These are phyloP conservation scores for Ceratocystis albifundus DNA, from an alignment of 2,329 filamentous ascomycete species.

Conservation along the genomic window DNA sequence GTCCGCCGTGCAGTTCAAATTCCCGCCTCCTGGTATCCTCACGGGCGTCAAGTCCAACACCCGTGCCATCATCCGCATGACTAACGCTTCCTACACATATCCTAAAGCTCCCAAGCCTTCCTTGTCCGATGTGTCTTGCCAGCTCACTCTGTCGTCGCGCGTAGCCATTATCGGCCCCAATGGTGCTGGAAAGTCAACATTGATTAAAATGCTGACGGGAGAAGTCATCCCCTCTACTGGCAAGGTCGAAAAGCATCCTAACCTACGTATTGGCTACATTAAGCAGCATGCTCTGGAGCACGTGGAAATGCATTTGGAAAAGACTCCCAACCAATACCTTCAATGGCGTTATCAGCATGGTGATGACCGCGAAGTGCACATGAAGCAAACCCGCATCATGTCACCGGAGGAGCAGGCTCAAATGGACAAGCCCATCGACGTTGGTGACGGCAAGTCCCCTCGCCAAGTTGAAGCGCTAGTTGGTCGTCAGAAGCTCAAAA, in stretches of 20 bases:
- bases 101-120: conserved; percentile 81
- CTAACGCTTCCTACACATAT: conserved; percentile 82
- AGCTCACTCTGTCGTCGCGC: conserved; percentile 77
- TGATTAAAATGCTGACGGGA: conserved; percentile 94
- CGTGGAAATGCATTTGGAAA: conserved; percentile 98
- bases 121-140: conserved; percentile 75
- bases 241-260: conserved; percentile 95
- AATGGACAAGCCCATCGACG: conserved; percentile 80
- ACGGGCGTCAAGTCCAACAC: conserved; percentile 92
- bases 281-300: conserved; percentile 98
- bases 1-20: conserved; percentile 89
- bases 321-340: conserved; percentile 97
- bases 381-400: conserved; percentile 92
- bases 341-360: conserved; percentile 98
- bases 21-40: conserved; percentile 87
- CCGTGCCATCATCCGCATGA: conserved; percentile 90
- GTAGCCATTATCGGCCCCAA: conserved; percentile 96
- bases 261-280: conserved; percentile 97
- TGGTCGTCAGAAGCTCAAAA: conserved; percentile 97
- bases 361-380: conserved; percentile 88
- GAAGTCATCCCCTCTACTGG: conserved; percentile 74
- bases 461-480: conserved; percentile 79
- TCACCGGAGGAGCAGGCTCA: conserved; percentile 76
- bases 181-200: conserved; percentile 93
- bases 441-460: conserved; percentile 67